Base-by-base conservation (phyloP, 208 protist species). In the Trichomonas tenax region DNA sequence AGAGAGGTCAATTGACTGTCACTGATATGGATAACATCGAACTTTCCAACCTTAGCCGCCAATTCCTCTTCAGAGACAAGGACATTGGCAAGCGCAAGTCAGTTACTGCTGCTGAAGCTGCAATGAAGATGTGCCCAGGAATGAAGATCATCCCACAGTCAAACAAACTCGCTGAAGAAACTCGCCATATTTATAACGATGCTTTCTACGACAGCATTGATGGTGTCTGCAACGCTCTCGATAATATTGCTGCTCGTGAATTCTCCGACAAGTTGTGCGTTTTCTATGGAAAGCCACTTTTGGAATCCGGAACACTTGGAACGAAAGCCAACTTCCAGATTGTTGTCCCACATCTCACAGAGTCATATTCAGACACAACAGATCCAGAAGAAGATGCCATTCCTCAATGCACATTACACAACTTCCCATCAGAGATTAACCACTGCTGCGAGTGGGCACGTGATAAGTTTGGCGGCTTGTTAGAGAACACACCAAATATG, bases 1-100 rank as follows among this genome's bases (percentile, higher is more conserved):
- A 31, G n/a, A 72, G 89, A 41, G 97, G 97, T 21, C n/a, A 44
- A 23, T 48, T 96, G 10, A 72, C 45, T 14, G 23, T 99, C 44
- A 99, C 99, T 8, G 99, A 99, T 97, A 99, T 99, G 98, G 99
- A 99, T 97, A 98, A 97, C 0, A 99, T 99, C 97, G 99, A 99
- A 97, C 2, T n/a, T 23, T 96, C 96, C 21, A 97, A 97, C 41
- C 46, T 97, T 11, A 99, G 98, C 46, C 97, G 99, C 49, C 99
- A 99, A 98, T 99, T 99, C 97, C 97, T 99, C 14, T 99, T 99
- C 98, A 98, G 99, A 93, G 96, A 98, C 41, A 97, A 97, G 81
- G 98, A 99, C 97, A 98, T 99, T 96, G 97, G 98, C n/a, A 97
- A 98, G 90, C 96, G 98, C 31, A 99, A 99, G 97, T 99, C 99